phyloP scores from a whole-genome alignment of 1,139 yeast genomes.

The Arxiozyma slooffiae region DNA sequence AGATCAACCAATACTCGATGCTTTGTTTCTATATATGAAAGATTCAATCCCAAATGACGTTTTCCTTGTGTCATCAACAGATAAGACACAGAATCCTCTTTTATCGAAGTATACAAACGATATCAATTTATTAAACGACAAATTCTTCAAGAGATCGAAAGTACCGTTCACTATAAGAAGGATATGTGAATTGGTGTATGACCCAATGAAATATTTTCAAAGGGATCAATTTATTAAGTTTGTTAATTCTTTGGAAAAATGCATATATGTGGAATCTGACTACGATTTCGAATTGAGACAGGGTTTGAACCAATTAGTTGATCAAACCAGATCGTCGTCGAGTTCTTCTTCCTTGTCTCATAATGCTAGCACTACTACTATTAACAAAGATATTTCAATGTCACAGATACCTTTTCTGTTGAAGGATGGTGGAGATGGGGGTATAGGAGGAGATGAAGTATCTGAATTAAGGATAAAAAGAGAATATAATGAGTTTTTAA shows the following conservation, averaged over 20 bases:
- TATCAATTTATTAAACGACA: slow-evolving; percentile 11
- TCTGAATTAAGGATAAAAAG: slow-evolving; percentile 12
- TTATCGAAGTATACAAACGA: background rate
- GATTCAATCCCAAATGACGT: background rate
- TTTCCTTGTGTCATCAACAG: background rate
- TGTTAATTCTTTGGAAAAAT: slow-evolving; percentile 23
- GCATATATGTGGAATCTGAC: slow-evolving; percentile 17
- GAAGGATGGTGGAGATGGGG: slow-evolving; percentile 26
- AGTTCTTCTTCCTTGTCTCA: background rate
- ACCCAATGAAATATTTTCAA: slow-evolving; percentile 28
- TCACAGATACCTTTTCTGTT: slow-evolving; percentile 41
- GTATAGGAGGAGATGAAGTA: too few species aligned
- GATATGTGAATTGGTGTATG: slow-evolving; percentile 28
- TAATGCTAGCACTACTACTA: background rate
- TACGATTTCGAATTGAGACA: background rate
- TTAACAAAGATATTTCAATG: slow-evolving; percentile 29
- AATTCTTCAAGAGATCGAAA: slow-evolving; percentile 12
- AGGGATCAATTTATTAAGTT: slow-evolving; percentile 23
- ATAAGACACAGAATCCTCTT: background rate
- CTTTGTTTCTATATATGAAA: background rate
- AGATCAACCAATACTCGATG: background rate
- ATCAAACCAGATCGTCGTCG: background rate
- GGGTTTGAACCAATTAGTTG: background rate
- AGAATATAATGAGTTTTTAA: slow-evolving; percentile 19
- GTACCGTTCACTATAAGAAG: slow-evolving; percentile 29